phyloP scores from a whole-genome alignment of 2,329 filamentous ascomycete genomes.

The Hymenoscyphus repandus region DNA sequence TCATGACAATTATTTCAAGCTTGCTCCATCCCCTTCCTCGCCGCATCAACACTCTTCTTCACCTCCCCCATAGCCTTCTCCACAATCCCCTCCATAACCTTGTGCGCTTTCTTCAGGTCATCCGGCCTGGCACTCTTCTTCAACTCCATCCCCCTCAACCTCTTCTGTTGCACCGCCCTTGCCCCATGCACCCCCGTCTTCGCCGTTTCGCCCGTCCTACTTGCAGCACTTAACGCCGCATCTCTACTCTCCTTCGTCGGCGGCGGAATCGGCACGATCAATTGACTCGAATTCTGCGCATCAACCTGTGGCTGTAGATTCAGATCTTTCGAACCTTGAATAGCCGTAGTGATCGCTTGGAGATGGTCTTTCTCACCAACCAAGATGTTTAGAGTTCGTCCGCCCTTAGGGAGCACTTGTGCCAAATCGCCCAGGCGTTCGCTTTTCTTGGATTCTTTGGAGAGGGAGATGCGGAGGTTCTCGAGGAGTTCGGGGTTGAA shows the following conservation, averaged over 20 bases:
- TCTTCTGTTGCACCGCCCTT: constrained; percentile 33
- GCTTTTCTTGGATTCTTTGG: constrained; percentile 45
- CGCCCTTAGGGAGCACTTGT: constrained; percentile 60
- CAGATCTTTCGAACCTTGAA: constrained; percentile 42
- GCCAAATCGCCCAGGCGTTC: constrained; percentile 57
- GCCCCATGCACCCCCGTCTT: constrained; percentile 27
- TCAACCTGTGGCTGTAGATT: constrained; percentile 46
- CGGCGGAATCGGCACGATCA: constrained; percentile 50
- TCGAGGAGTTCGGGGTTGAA: constrained; percentile 60
- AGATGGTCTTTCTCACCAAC: constrained; percentile 59
- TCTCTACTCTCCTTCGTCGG: constrained; percentile 51
- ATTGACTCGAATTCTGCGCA: constrained; percentile 42
- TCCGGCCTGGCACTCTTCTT: constrained; percentile 32
- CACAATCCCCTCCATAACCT: constrained; percentile 35
- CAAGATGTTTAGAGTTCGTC: constrained; percentile 54
- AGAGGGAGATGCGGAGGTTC: constrained; percentile 52
- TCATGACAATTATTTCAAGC: too few relatives aligned
- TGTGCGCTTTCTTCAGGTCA: constrained; percentile 35
- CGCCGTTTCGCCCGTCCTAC: constrained; percentile 30
- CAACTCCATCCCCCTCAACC: constrained; percentile 31
- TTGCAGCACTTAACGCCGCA: constrained; percentile 26
- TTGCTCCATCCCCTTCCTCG: constrained; percentile 33
- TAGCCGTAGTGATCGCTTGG: constrained; percentile 48
- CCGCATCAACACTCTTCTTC: constrained; percentile 34
- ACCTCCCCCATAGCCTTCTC: constrained; percentile 31